These are phyloP conservation scores for Trichoderma citrinoviride DNA, from an alignment of 2,329 filamentous ascomycete species.

Conservation along the genomic window DNA sequence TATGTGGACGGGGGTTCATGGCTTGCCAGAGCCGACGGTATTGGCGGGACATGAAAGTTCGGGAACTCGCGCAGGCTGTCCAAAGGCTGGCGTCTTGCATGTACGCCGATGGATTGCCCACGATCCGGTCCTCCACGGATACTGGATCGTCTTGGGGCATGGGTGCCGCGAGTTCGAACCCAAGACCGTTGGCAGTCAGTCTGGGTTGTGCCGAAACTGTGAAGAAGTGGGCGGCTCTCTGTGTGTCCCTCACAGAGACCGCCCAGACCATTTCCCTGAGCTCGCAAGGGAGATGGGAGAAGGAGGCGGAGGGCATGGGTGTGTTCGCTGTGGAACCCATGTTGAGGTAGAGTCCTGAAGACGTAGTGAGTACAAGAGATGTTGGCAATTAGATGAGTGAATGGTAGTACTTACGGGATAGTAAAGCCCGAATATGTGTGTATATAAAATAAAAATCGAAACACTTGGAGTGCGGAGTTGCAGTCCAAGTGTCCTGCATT, in stretches of 20 bases:
- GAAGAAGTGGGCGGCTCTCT: background rate
- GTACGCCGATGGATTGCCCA: constrained; percentile 20
- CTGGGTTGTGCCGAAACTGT: background rate
- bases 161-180: background rate
- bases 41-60: constrained; percentile 9
- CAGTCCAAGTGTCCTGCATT: too few relatives aligned
- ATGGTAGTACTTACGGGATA: too few relatives aligned
- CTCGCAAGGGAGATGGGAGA: background rate
- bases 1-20: background rate
- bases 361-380: too few relatives aligned
- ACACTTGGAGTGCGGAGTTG: too few relatives aligned
- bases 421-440: too few relatives aligned
- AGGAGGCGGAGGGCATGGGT: background rate
- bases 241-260: background rate
- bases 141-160: background rate
- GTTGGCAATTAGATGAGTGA: too few relatives aligned
- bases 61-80: constrained; percentile 17
- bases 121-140: background rate
- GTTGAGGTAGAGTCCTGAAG: too few relatives aligned
- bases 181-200: background rate
- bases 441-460: too few relatives aligned
- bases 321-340: too few relatives aligned
- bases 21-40: background rate
- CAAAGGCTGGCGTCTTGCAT: constrained; percentile 20
- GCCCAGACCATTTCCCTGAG: background rate